Evolutionary conservation across 345 rosid species (phyloP).

Genomic region (Combretum micranthum): DNA sequence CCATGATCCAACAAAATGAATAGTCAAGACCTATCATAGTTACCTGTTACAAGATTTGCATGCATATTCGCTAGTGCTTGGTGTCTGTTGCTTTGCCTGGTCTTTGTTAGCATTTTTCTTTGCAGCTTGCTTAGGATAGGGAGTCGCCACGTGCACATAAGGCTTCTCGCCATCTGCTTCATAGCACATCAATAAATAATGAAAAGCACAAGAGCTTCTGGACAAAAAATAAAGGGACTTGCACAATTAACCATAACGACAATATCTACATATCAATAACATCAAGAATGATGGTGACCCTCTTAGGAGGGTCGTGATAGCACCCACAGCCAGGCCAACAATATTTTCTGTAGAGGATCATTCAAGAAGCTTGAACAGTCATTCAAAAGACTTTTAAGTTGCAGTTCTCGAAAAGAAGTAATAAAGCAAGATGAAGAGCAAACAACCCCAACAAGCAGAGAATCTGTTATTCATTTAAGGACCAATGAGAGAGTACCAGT

Average conservation of each 20-base stretch:
- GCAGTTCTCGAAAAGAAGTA: too few relatives aligned
- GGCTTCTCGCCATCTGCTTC: slow-evolving; percentile 52
- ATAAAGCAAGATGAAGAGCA: too few relatives aligned
- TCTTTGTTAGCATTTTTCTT: slow-evolving; percentile 36
- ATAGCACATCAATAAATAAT: neutral
- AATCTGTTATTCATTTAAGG: neutral
- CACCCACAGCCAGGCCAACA: too few relatives aligned
- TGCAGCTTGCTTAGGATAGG: slow-evolving; percentile 60
- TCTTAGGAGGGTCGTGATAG: neutral
- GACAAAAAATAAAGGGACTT: too few relatives aligned
- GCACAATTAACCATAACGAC: neutral
- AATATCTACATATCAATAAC: slow-evolving; percentile 1
- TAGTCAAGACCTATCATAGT: neutral
- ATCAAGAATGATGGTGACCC: neutral
- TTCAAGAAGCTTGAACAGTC: too few relatives aligned
- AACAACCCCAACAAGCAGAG: neutral
- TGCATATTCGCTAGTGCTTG: slow-evolving; percentile 31
- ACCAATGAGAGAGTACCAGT: slow-evolving; percentile 37
- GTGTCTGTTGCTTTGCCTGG: slow-evolving; percentile 37
- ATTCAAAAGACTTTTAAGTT: too few relatives aligned
- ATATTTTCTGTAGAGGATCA: too few relatives aligned
- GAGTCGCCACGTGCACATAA: slow-evolving; percentile 52
- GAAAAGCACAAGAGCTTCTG: neutral
- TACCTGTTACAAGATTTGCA: slow-evolving; percentile 70
- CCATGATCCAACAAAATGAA: neutral